Evolutionary conservation across 2,329 filamentous ascomycete species (phyloP).

Genomic region (Paecilomyces niveus): DNA sequence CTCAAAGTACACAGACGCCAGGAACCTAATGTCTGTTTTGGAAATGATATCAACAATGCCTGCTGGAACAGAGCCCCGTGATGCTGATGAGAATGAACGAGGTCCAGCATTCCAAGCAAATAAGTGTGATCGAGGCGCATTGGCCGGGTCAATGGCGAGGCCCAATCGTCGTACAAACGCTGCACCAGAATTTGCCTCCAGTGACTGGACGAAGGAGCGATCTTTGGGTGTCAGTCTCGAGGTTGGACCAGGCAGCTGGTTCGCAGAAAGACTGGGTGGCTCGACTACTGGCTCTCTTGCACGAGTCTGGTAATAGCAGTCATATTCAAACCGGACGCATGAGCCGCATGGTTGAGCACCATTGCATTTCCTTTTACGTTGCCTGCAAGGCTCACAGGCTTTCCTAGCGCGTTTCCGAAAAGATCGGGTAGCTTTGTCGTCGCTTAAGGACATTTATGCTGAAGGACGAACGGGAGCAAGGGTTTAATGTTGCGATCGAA

Average conservation of each 20-base stretch:
- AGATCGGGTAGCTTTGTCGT: not conserved
- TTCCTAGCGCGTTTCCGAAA: constrained; percentile 31
- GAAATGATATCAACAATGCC: constrained; percentile 43
- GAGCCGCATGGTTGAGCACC: constrained; percentile 47
- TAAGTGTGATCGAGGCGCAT: constrained; percentile 47
- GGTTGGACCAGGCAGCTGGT: not conserved
- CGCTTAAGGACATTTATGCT: not conserved
- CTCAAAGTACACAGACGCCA: constrained; percentile 46
- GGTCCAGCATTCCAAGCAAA: constrained; percentile 51
- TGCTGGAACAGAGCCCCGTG: constrained; percentile 5
- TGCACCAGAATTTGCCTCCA: constrained; percentile 53
- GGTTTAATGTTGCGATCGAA: not conserved
- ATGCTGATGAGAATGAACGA: not conserved
- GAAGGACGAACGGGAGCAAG: not conserved
- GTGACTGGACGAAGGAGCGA: constrained; percentile 26
- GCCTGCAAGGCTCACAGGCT: constrained; percentile 47
- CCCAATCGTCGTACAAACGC: constrained; percentile 50
- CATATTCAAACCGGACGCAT: constrained; percentile 48
- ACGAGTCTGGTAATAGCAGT: constrained; percentile 41
- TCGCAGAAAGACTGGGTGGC: constrained; percentile 10
- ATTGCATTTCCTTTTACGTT: constrained; percentile 52
- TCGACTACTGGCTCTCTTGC: constrained; percentile 16
- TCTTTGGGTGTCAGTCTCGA: not conserved
- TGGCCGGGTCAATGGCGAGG: constrained; percentile 46
- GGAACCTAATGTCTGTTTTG: constrained; percentile 39